Percentiles rank a stretch among this genome's conserved stretches.
phyloP scores from a whole-genome alignment of 352 stramenopile genomes.

The Pythium insidiosum region DNA sequence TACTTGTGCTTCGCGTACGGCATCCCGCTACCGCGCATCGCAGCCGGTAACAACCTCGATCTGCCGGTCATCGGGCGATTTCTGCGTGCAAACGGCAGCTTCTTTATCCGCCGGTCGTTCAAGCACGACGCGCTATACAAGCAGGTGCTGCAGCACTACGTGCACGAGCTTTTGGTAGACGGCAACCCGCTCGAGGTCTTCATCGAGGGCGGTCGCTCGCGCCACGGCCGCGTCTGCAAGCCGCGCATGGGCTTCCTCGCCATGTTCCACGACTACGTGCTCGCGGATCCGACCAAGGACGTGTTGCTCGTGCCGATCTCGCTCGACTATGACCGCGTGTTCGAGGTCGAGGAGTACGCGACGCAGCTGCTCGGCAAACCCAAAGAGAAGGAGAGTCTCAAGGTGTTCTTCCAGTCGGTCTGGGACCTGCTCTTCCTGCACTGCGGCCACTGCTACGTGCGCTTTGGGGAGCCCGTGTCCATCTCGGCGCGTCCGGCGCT shows the following conservation, averaged over 20 bases:
- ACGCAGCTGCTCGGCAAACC: conserved; percentile 81
- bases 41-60: conserved; percentile 84
- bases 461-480: conserved; percentile 62
- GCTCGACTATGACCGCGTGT: conserved; percentile 86
- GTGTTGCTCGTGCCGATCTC: conserved; percentile 81
- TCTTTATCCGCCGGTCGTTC: conserved; percentile 87
- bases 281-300: conserved; percentile 13
- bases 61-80: conserved; percentile 74
- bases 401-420: conserved; percentile 64
- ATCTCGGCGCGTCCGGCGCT: conserved; percentile 41
- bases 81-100: conserved; percentile 79
- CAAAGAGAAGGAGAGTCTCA: conserved; percentile 78
- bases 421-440: conserved; percentile 63
- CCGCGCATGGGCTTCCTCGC: conserved; percentile 62
- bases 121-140: conserved; percentile 69
- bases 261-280: conserved; percentile 62
- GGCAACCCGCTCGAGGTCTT: conserved; percentile 86
- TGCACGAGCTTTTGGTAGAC: conserved; percentile 73
- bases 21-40: conserved; percentile 78
- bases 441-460: conserved; percentile 82
- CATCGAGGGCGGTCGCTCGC: conserved; percentile 79
- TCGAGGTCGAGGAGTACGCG: conserved; percentile 82
- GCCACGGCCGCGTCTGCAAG: conserved; percentile 70
- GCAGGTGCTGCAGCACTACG: conserved; percentile 77
- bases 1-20: conserved; percentile 87